Evolutionary conservation across 345 rosid species (phyloP).

Genomic region (Gossypium anomalum): DNA sequence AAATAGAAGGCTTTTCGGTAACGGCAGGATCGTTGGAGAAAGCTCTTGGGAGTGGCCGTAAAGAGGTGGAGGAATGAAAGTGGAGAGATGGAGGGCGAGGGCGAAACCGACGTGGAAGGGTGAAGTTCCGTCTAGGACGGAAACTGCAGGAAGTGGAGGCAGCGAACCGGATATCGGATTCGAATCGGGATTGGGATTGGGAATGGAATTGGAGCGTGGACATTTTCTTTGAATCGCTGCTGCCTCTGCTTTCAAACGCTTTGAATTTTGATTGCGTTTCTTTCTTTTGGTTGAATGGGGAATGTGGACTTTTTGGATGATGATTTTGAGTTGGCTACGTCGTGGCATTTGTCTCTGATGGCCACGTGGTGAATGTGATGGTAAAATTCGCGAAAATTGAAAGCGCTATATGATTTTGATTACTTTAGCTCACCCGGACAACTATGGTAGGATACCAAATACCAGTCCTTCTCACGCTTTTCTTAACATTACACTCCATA

Average conservation of each 20-base stretch:
- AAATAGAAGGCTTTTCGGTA: constrained; percentile 58
- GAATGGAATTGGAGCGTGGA: neutral
- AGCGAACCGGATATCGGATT: constrained; percentile 2
- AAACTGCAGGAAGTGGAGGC: neutral
- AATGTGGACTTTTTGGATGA: neutral
- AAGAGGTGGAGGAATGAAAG: neutral
- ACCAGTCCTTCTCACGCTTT: no score
- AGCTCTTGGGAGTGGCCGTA: constrained; percentile 11
- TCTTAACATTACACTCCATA: no score
- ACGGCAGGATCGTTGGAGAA: constrained; percentile 25
- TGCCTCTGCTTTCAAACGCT: neutral
- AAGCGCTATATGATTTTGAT: no score
- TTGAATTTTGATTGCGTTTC: neutral
- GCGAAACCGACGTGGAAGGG: neutral
- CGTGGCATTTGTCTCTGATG: neutral
- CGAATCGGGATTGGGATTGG: constrained; percentile 1
- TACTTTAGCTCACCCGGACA: no score
- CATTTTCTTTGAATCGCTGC: neutral
- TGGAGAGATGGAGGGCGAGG: neutral
- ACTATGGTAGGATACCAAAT: no score
- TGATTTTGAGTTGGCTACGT: neutral
- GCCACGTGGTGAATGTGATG: neutral
- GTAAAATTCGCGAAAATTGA: neutral
- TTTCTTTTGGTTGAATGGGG: neutral
- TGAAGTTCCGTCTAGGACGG: neutral